These are phyloP conservation scores for Naganishia sp. DNA, from an alignment of 1,284 basidiomycete species.

Conservation along the genomic window DNA sequence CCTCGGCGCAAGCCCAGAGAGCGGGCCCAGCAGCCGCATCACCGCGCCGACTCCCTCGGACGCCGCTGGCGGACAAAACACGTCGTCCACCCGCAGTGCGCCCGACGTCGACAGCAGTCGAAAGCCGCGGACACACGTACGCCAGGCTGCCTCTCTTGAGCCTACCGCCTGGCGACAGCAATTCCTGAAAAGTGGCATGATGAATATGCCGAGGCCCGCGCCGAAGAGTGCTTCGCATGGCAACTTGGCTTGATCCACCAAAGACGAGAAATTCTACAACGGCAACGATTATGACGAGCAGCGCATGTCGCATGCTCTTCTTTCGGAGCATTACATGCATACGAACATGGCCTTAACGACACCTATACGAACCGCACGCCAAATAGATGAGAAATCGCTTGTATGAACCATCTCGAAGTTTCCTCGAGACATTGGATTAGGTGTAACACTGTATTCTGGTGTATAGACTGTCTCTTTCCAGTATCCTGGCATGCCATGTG, in stretches of 20 bases:
- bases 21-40: conserved; percentile 37
- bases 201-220: conserved; percentile 23
- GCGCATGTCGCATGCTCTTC: no score
- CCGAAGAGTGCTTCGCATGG: conserved; percentile 22
- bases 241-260: conserved; percentile 9
- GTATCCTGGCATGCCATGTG: no score
- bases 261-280: not conserved
- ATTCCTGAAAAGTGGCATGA: conserved; percentile 20
- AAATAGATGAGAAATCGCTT: no score
- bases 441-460: no score
- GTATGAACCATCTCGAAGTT: no score
- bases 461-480: no score
- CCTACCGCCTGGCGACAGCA: conserved; percentile 26
- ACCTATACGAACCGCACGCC: no score
- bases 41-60: not conserved
- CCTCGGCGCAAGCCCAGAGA: conserved; percentile 48
- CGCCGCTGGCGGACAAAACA: not conserved
- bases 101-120: not conserved
- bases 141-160: conserved; percentile 23
- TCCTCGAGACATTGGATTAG: no score
- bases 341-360: no score
- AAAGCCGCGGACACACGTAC: conserved; percentile 9
- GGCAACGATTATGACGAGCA: no score
- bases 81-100: conserved; percentile 10
- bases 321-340: no score